A percentile compares a stretch with the other conserved stretches of the same genome.
phyloP scores from a whole-genome alignment of 169 alveolate species.

The Eimeria acervulina region DNA sequence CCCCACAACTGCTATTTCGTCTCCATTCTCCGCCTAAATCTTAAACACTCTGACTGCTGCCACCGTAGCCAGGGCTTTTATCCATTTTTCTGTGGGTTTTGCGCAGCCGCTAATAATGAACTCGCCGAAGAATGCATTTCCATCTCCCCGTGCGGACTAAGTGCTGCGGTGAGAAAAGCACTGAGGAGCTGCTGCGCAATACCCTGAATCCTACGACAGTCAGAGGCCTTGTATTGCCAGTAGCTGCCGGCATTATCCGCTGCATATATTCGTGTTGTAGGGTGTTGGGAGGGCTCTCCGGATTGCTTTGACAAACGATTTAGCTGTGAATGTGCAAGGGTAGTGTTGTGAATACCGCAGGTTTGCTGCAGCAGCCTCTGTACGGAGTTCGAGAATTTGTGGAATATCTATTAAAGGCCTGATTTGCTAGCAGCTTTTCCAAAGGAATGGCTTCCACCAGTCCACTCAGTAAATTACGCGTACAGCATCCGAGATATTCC shows the following conservation, averaged over 20 bases:
- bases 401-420: slow-evolving; percentile 48
- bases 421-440: not conserved
- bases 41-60: not conserved
- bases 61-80: not conserved
- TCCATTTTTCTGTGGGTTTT: not conserved
- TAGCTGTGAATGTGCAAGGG: not conserved
- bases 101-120: slow-evolving; percentile 81
- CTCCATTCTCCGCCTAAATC: not conserved
- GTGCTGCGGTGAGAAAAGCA: slow-evolving; percentile 88
- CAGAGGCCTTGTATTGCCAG: not conserved
- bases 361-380: slow-evolving; percentile 84
- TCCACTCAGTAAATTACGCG: not conserved
- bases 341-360: slow-evolving; percentile 22
- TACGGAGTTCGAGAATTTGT: slow-evolving; percentile 76
- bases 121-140: slow-evolving; percentile 87
- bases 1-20: not conserved
- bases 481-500: not conserved
- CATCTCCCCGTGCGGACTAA: slow-evolving; percentile 88
- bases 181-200: not conserved
- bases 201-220: not conserved
- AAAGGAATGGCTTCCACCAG: not conserved
- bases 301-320: not conserved
- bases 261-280: not conserved
- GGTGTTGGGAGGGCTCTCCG: not conserved
- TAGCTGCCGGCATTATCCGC: not conserved